These are phyloP conservation scores for Fraxinus sp. DNA, from an alignment of 305 asterid species.

Conservation along the genomic window DNA sequence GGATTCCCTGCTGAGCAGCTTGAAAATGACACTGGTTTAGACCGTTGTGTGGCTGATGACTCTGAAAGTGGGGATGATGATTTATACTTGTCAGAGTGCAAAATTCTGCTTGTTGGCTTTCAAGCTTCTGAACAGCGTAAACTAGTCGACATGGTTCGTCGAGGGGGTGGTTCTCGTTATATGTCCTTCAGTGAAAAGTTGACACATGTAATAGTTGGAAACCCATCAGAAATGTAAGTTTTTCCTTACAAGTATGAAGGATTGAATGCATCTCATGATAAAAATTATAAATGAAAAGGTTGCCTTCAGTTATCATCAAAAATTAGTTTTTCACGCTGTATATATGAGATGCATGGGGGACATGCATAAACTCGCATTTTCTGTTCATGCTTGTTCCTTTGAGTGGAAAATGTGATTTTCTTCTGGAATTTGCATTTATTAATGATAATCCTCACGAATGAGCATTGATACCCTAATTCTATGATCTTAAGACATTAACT, in stretches of 20 bases:
- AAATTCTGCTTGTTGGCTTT: conserved; percentile 83
- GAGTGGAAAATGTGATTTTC: not conserved
- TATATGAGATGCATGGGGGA: not conserved
- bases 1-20: conserved; percentile 44
- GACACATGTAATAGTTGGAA: conserved; percentile 88
- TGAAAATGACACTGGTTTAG: conserved; percentile 37
- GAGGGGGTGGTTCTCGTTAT: conserved; percentile 96
- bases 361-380: not conserved
- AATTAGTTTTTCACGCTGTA: not conserved
- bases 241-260: conserved; percentile 28
- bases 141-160: conserved; percentile 86
- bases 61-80: conserved; percentile 81
- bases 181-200: conserved; percentile 72
- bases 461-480: not conserved
- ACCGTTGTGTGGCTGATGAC: conserved; percentile 70
- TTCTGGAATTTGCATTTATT: conserved; percentile 4
- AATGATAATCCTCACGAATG: conserved; percentile 19
- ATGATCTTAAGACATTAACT: conserved; percentile 13
- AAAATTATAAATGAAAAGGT: conserved; percentile 10
- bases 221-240: conserved; percentile 80
- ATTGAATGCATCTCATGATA: conserved; percentile 22
- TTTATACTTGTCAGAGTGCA: conserved; percentile 88
- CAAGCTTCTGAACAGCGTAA: conserved; percentile 74
- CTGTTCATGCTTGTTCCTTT: not conserved
- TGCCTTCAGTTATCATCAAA: conserved; percentile 8